Evolutionary conservation across 805 yeast genomes (phyloP).

Genomic region (Metschnikowia orientalis): DNA sequence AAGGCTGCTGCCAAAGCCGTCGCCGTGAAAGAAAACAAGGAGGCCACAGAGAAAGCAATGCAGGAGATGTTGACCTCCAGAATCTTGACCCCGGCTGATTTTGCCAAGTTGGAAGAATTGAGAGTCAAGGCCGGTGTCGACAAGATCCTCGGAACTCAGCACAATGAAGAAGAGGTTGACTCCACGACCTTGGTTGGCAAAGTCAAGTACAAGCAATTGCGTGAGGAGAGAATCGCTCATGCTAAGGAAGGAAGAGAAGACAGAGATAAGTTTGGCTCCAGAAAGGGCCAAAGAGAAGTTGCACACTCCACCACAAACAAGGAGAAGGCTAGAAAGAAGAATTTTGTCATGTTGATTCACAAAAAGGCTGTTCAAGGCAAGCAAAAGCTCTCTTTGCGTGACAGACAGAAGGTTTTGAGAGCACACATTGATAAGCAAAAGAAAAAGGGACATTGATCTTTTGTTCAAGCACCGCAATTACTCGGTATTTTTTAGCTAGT

Average conservation of each 20-base stretch:
- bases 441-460: slow-evolving; percentile 62
- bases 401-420: slow-evolving; percentile 77
- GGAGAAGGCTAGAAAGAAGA: slow-evolving; percentile 97
- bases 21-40: slow-evolving; percentile 5
- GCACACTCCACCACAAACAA: slow-evolving; percentile 89
- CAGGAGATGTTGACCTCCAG: slow-evolving; percentile 63
- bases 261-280: slow-evolving; percentile 84
- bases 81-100: slow-evolving; percentile 95
- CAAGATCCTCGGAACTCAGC: slow-evolving; percentile 60
- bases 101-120: slow-evolving; percentile 89
- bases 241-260: slow-evolving; percentile 91
- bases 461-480: too few species aligned
- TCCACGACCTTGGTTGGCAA: slow-evolving; percentile 73
- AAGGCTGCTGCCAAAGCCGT: slow-evolving; percentile 24
- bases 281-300: slow-evolving; percentile 71
- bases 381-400: slow-evolving; percentile 82
- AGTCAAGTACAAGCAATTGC: slow-evolving; percentile 72
- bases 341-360: slow-evolving; percentile 97
- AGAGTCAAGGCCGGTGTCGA: slow-evolving; percentile 81
- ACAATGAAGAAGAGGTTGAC: slow-evolving; percentile 83
- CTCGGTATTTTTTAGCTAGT: not conserved
- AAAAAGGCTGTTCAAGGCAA: slow-evolving; percentile 93
- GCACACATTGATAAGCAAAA: slow-evolving; percentile 90
- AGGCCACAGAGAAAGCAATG: slow-evolving; percentile 29
- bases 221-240: slow-evolving; percentile 86